Percentiles rank a stretch among this genome's conserved stretches.
Evolutionary conservation across 2,329 filamentous ascomycete species (phyloP).

Genomic region (Clonostachys sp.): DNA sequence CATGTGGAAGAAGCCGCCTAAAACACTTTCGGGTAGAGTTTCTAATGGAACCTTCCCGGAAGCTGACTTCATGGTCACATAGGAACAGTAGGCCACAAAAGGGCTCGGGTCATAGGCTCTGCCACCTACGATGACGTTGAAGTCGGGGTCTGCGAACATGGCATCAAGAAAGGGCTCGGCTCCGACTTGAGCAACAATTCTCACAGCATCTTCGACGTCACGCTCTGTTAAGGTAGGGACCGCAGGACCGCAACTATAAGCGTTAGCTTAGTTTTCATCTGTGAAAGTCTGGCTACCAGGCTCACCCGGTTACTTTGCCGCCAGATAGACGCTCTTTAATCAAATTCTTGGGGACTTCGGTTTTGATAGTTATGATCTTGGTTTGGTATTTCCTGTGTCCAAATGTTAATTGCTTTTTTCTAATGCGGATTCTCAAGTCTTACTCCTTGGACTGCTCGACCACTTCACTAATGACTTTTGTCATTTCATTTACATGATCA

Average conservation of each 20-base stretch:
- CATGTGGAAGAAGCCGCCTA: conserved; percentile 37
- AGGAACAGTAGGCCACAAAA: conserved; percentile 19
- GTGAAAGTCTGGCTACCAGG: no score
- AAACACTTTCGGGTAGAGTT: no score
- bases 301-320: conserved; percentile 3
- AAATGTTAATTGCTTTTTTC: no score
- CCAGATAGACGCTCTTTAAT: conserved; percentile 18
- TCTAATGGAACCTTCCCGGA: no score
- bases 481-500: conserved; percentile 30
- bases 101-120: conserved; percentile 28
- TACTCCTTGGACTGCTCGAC: conserved; percentile 24
- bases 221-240: conserved; percentile 29
- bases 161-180: conserved; percentile 31
- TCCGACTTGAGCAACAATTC: conserved; percentile 36
- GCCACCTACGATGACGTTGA: conserved; percentile 38
- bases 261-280: not conserved
- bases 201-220: conserved; percentile 25
- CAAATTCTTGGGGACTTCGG: conserved; percentile 24
- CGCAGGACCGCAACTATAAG: conserved; percentile 27
- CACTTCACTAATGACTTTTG: conserved; percentile 29
- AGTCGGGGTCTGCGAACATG: conserved; percentile 28
- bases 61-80: conserved; percentile 1
- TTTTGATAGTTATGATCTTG: conserved; percentile 26
- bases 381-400: conserved; percentile 7
- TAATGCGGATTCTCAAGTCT: conserved; percentile 3